A percentile compares a stretch with the other conserved stretches of the same genome.
Conservation (phyloP, 768 basidiomycete species). For the Boletus edulis region DNA sequence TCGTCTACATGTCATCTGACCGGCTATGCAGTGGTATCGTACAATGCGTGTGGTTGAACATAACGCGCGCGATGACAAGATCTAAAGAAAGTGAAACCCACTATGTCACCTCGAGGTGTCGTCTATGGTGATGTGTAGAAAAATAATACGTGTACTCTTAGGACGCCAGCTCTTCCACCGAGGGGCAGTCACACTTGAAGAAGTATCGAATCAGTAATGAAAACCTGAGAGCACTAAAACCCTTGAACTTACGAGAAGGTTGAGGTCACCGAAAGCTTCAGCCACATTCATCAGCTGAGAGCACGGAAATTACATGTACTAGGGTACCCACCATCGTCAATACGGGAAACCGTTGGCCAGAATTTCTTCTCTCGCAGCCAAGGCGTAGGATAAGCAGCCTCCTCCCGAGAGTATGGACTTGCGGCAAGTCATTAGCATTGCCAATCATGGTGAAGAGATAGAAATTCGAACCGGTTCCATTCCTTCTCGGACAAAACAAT, state of each 20-base stretch:
- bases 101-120: conserved; percentile 24
- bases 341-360: conserved; percentile 90
- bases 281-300: conserved; percentile 6
- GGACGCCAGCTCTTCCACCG: conserved; percentile 72
- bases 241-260: conserved; percentile 70
- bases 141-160: conserved; percentile 15
- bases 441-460: not conserved
- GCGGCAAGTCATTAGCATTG: conserved; percentile 2
- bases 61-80: conserved; percentile 34
- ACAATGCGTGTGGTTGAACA: conserved; percentile 67
- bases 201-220: conserved; percentile 5
- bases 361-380: conserved; percentile 89
- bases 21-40: conserved; percentile 20
- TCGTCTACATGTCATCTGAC: conserved; percentile 15
- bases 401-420: conserved; percentile 86
- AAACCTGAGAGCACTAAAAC: not conserved
- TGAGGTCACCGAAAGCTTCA: conserved; percentile 88
- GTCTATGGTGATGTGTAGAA: conserved; percentile 24
- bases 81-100: conserved; percentile 52
- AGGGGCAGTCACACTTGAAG: conserved; percentile 76
- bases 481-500: conserved; percentile 69
- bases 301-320: not conserved
- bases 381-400: conserved; percentile 87
- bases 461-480: conserved; percentile 73
- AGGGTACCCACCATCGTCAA: conserved; percentile 82